Conservation (phyloP, 139 green algal genomes). For the Nannochloris sp. region DNA sequence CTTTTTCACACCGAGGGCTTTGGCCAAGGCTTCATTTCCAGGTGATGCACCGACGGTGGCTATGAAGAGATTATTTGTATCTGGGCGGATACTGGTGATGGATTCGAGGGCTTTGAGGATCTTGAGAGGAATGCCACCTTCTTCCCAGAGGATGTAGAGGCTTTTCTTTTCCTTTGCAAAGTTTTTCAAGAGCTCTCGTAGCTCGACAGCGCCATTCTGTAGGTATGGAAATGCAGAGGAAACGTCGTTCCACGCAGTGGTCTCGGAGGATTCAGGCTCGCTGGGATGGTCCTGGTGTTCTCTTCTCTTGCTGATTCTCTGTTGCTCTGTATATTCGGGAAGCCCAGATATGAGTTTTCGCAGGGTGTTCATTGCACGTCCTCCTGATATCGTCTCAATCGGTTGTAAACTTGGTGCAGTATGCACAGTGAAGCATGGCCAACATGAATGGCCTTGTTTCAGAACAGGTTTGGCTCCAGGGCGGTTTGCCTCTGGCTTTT, state of each 20-base stretch:
- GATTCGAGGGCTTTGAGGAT: background rate
- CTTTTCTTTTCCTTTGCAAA: background rate
- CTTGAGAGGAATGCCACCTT: background rate
- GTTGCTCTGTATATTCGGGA: too few species aligned
- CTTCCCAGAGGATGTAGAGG: too few species aligned
- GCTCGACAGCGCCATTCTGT: too few species aligned
- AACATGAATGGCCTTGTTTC: constrained; percentile 35
- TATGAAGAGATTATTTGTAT: background rate
- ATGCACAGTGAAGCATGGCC: constrained; percentile 50
- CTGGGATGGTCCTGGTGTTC: too few species aligned
- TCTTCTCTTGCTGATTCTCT: too few species aligned
- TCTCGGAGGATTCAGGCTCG: too few species aligned
- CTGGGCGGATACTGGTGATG: constrained; percentile 8
- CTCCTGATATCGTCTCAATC: constrained; percentile 12
- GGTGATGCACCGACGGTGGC: background rate
- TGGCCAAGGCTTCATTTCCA: constrained; percentile 33
- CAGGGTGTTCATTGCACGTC: constrained; percentile 5
- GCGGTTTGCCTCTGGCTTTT: background rate
- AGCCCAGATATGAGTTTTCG: background rate
- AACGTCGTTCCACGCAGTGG: too few species aligned
- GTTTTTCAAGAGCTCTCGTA: too few species aligned
- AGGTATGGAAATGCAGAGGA: too few species aligned
- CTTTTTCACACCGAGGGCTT: constrained; percentile 30
- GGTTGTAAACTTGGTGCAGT: constrained; percentile 34
- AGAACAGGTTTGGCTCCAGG: constrained; percentile 33